These are phyloP conservation scores for Heritiera fomes DNA, from an alignment of 345 rosid species.

Conservation along the genomic window DNA sequence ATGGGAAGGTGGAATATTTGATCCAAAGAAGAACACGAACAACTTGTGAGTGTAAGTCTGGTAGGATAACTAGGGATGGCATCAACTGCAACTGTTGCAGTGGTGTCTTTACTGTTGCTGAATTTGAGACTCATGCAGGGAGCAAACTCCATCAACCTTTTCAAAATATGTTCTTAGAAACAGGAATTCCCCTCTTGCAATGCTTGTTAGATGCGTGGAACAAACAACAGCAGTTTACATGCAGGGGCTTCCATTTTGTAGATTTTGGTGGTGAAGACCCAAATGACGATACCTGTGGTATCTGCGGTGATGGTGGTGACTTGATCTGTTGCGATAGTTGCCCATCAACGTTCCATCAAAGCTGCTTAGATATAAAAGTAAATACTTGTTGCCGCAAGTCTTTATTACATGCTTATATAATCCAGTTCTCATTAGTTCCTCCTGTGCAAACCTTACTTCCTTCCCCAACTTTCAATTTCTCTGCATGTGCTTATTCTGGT, in stretches of 20 bases:
- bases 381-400: neutral
- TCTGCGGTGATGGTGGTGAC: conserved; percentile 97
- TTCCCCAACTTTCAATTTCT: neutral
- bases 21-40: conserved; percentile 39
- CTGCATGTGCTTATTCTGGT: neutral
- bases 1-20: conserved; percentile 61
- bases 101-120: conserved; percentile 46
- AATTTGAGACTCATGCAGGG: conserved; percentile 75
- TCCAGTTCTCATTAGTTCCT: neutral
- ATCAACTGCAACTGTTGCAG: conserved; percentile 77
- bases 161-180: conserved; percentile 62
- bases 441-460: neutral
- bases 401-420: neutral
- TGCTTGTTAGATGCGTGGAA: conserved; percentile 73
- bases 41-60: conserved; percentile 40
- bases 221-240: conserved; percentile 56
- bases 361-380: conserved; percentile 81
- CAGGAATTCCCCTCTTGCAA: conserved; percentile 65
- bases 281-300: conserved; percentile 93
- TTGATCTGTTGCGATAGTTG: conserved; percentile 92
- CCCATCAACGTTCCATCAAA: conserved; percentile 94
- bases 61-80: conserved; percentile 58
- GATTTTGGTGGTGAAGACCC: conserved; percentile 73
- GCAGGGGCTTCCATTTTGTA: conserved; percentile 62
- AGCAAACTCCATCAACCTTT: conserved; percentile 46